phyloP scores from a whole-genome alignment of 768 basidiomycete genomes.

The Kondoa malvinella region DNA sequence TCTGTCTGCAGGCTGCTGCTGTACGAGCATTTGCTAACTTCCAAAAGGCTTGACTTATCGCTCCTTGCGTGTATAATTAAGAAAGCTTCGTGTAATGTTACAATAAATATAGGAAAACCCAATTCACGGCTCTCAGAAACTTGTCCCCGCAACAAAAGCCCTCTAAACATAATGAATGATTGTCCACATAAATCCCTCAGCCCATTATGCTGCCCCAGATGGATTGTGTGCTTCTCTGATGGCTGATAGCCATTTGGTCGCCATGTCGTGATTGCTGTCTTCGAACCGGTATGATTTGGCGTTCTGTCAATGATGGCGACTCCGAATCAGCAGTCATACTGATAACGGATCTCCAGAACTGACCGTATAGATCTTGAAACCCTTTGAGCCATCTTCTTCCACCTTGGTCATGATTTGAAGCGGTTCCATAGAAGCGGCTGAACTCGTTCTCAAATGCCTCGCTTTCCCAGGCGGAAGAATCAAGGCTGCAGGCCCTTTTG shows the following conservation, averaged over 20 bases:
- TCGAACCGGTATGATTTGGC: constrained; percentile 7
- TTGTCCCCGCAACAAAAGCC: too few species aligned
- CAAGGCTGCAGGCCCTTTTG: neutral
- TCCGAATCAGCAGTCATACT: neutral
- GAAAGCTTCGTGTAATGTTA: neutral
- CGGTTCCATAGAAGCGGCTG: neutral
- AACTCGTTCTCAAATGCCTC: neutral
- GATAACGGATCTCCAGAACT: neutral
- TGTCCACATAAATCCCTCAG: neutral
- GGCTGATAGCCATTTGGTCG: neutral
- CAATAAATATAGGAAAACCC: too few species aligned
- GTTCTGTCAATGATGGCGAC: neutral
- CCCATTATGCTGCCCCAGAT: neutral
- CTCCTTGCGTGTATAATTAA: neutral
- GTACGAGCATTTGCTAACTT: neutral
- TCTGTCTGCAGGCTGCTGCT: neutral
- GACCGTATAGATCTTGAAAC: constrained; percentile 1
- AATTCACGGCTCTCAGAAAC: neutral
- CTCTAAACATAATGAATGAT: too few species aligned
- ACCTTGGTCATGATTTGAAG: neutral
- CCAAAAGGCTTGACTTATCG: neutral
- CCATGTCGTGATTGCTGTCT: neutral
- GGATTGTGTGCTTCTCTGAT: neutral
- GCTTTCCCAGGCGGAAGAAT: neutral
- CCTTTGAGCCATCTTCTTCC: constrained; percentile 2